phyloP scores from a whole-genome alignment of 73 alveolate species.

The Effrenium voratum region DNA sequence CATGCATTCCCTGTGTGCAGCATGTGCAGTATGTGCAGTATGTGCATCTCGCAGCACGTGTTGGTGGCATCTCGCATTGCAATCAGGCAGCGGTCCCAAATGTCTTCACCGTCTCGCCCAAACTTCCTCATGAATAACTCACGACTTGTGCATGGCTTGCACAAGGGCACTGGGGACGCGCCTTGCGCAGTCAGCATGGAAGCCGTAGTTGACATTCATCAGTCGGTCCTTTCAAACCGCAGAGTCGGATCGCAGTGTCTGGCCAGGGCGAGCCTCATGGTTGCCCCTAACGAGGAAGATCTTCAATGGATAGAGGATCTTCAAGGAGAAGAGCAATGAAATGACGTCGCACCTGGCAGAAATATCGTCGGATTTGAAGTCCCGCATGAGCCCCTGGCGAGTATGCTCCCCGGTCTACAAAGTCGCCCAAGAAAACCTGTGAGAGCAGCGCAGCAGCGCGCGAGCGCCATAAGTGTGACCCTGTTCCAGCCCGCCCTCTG shows the following conservation, averaged over 20 bases:
- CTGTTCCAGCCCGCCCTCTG: too few species aligned
- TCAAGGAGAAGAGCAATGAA: slow-evolving; percentile 97
- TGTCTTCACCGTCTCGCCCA: slow-evolving; percentile 95
- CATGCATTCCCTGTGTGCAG: too few species aligned
- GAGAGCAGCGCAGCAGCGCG: too few species aligned
- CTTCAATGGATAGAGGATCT: slow-evolving; percentile 97
- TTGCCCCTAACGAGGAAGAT: slow-evolving; percentile 97
- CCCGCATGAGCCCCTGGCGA: slow-evolving; percentile 47
- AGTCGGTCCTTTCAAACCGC: slow-evolving; percentile 92
- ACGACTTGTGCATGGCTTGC: not conserved
- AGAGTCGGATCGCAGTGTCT: not conserved
- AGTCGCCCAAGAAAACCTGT: slow-evolving; percentile 97
- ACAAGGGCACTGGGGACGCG: not conserved
- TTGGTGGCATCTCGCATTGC: too few species aligned
- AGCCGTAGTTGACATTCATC: slow-evolving; percentile 96
- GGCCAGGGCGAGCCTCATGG: slow-evolving; percentile 28
- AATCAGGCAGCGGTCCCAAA: slow-evolving; percentile 92
- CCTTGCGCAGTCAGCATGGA: slow-evolving; percentile 96
- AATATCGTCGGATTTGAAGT: not conserved
- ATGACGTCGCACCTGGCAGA: slow-evolving; percentile 95
- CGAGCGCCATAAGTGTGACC: too few species aligned
- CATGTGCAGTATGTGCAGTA: too few species aligned
- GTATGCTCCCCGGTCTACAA: slow-evolving; percentile 97
- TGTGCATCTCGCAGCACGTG: too few species aligned
- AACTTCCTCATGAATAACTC: slow-evolving; percentile 35